These are phyloP conservation scores for Apiospora sp. DNA, from an alignment of 2,329 filamentous ascomycete genomes.

Conservation along the genomic window DNA sequence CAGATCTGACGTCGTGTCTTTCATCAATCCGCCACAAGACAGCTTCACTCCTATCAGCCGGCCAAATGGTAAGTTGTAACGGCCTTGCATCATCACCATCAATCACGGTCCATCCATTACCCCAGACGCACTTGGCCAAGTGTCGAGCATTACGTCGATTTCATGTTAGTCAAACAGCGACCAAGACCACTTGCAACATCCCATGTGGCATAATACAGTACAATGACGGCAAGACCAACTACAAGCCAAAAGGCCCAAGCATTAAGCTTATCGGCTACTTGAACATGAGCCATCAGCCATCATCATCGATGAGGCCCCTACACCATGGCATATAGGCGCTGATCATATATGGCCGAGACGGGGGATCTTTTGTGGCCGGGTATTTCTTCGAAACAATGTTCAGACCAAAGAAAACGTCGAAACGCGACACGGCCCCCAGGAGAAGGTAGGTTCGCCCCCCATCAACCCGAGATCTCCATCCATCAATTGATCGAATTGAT, in stretches of 20 bases:
- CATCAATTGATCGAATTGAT: neutral
- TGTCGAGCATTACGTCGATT: conserved; percentile 15
- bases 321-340: neutral
- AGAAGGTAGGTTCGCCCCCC: conserved; percentile 1
- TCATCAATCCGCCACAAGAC: conserved; percentile 11
- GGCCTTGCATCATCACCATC: conserved; percentile 8
- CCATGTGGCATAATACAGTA: neutral
- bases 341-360: neutral
- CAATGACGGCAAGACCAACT: no score
- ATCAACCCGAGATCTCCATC: neutral
- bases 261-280: neutral
- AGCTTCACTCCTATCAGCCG: neutral
- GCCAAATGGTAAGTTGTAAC: neutral
- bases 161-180: neutral
- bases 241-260: no score
- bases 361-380: neutral
- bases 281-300: neutral
- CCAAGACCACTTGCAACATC: neutral
- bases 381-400: conserved; percentile 17
- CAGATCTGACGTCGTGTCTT: neutral
- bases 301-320: neutral
- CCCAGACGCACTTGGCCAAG: neutral
- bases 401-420: conserved; percentile 6
- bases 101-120: no score
- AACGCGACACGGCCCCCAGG: conserved; percentile 4